Evolutionary conservation across 2,329 filamentous ascomycete species (phyloP).

Genomic region (Monosporascus sp.): DNA sequence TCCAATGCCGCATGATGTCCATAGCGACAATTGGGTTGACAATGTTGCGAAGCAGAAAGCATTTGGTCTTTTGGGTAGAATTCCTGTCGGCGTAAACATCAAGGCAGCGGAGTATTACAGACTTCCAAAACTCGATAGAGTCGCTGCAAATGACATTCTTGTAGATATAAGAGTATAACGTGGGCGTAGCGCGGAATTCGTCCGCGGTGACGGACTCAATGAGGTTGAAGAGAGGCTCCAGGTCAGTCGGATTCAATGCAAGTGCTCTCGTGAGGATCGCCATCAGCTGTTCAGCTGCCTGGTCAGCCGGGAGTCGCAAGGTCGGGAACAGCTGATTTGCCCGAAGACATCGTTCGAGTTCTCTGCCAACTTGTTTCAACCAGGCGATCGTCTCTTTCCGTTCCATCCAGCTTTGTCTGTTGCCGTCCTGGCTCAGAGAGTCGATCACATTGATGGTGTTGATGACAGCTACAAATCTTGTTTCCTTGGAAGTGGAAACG

Average conservation of each 20-base stretch:
- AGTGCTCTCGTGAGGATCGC: constrained; percentile 77
- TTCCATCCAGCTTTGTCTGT: constrained; percentile 66
- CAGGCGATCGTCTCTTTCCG: constrained; percentile 55
- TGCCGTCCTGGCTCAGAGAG: constrained; percentile 64
- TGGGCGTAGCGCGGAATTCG: constrained; percentile 71
- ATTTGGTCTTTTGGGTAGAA: constrained; percentile 83
- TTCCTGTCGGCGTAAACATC: constrained; percentile 77
- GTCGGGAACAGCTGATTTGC: constrained; percentile 62
- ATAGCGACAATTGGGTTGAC: constrained; percentile 95
- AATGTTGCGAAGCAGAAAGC: constrained; percentile 84
- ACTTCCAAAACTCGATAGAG: constrained; percentile 80
- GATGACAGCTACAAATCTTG: constrained; percentile 63
- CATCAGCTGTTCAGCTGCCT: constrained; percentile 85
- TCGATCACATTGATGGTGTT: constrained; percentile 84
- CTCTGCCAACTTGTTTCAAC: constrained; percentile 65
- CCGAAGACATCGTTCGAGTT: constrained; percentile 70
- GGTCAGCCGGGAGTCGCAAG: constrained; percentile 78
- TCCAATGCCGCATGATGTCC: constrained; percentile 85
- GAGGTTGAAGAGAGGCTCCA: constrained; percentile 79
- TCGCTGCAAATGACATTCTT: constrained; percentile 75
- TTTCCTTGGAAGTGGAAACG: constrained; percentile 62
- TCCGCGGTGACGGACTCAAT: constrained; percentile 80
- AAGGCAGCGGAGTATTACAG: constrained; percentile 76
- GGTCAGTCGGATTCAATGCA: constrained; percentile 64
- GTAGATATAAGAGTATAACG: constrained; percentile 79